Conservation (phyloP, 2,329 filamentous ascomycete species). For the Cordyceps pruinosa region DNA sequence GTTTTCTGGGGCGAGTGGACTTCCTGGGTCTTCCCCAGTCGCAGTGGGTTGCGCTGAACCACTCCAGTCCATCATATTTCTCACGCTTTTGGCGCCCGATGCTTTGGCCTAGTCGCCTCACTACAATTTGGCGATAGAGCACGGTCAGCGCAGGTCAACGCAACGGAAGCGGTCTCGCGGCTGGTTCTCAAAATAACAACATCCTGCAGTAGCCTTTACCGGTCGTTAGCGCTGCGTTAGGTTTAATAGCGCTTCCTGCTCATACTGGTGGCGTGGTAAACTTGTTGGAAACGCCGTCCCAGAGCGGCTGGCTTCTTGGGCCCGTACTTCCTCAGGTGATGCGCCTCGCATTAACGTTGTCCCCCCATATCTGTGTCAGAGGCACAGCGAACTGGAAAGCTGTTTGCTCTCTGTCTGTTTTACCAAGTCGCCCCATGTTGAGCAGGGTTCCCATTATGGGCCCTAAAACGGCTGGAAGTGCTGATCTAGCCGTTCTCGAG, state of each 20-base stretch:
- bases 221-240: neutral
- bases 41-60: neutral
- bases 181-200: neutral
- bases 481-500: neutral
- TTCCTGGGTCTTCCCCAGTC: neutral
- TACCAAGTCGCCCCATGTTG: neutral
- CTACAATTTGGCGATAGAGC: neutral
- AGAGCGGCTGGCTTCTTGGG: neutral
- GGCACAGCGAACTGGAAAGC: neutral
- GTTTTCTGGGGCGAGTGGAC: neutral
- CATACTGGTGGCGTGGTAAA: neutral
- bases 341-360: neutral
- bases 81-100: neutral
- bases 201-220: neutral
- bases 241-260: neutral
- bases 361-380: neutral
- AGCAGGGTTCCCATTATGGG: neutral
- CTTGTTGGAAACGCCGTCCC: too few species aligned
- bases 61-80: neutral
- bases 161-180: too few species aligned
- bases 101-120: neutral
- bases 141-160: neutral
- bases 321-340: neutral
- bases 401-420: neutral
- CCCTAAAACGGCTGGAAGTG: slow-evolving; percentile 3